Percentiles rank a stretch among this genome's conserved stretches.
Conservation (phyloP, 129 eudicot species). For the Kitagawia praeruptora region DNA sequence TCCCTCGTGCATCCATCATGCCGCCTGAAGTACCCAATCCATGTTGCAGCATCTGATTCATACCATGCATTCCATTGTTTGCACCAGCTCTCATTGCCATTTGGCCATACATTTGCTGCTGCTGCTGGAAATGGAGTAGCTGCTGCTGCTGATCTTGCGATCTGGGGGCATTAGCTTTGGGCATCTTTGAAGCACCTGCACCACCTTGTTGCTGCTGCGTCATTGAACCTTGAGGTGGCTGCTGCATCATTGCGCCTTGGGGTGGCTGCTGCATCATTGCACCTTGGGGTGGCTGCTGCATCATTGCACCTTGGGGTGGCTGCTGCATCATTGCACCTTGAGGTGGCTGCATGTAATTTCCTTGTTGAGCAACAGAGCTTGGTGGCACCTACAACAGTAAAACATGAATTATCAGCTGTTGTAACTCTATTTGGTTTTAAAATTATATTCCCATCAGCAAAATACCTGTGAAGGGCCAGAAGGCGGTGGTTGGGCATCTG, state of each 20-base stretch:
- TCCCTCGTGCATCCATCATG: slow-evolving; percentile 30
- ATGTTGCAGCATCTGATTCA: slow-evolving; percentile 53
- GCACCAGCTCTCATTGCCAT: slow-evolving; percentile 46
- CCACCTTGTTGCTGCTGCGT: slow-evolving; percentile 25
- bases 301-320: slow-evolving; percentile 18
- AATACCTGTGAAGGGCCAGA: slow-evolving; percentile 52
- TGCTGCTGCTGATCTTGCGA: slow-evolving; percentile 58
- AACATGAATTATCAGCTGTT: not conserved
- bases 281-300: slow-evolving; percentile 37
- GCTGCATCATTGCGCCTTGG: slow-evolving; percentile 26
- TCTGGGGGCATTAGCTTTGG: slow-evolving; percentile 45
- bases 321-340: slow-evolving; percentile 35
- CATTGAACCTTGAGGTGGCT: slow-evolving; percentile 21
- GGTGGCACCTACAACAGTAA: slow-evolving; percentile 32
- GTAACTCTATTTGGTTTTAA: not conserved
- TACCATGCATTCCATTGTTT: slow-evolving; percentile 35
- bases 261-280: slow-evolving; percentile 30
- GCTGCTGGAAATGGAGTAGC: slow-evolving; percentile 45
- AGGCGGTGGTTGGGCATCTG: slow-evolving; percentile 79
- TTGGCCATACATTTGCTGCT: slow-evolving; percentile 50
- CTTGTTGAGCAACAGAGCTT: slow-evolving; percentile 35
- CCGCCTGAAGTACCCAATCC: slow-evolving; percentile 19
- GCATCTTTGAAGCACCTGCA: slow-evolving; percentile 29
- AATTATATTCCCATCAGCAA: not conserved
- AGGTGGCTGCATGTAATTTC: slow-evolving; percentile 39